Conservation (phyloP, 192 early-diverging fungal genomes). For the Entomortierella lignicola region DNA sequence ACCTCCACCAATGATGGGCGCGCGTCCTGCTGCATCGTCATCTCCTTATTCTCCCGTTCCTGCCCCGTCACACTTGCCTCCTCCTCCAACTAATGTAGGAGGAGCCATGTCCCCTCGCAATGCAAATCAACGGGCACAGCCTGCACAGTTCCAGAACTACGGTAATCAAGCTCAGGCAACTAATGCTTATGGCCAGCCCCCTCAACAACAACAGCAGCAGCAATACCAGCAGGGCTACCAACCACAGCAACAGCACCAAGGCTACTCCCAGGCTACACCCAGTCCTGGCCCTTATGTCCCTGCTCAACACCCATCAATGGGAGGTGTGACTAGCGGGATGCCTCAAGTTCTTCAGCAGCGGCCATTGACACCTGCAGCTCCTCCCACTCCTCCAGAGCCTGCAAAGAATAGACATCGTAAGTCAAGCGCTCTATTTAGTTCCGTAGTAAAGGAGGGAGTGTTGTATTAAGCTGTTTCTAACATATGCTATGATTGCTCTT, state of each 20-base stretch:
- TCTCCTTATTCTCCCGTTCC: slow-evolving; percentile 54
- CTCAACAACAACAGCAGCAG: slow-evolving; percentile 36
- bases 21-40: slow-evolving; percentile 38
- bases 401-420: slow-evolving; percentile 67
- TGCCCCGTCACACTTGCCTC: slow-evolving; percentile 50
- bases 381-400: slow-evolving; percentile 60
- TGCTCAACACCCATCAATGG: slow-evolving; percentile 29
- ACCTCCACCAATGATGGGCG: slow-evolving; percentile 47
- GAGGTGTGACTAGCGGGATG: slow-evolving; percentile 35
- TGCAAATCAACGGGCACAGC: slow-evolving; percentile 41
- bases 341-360: slow-evolving; percentile 52
- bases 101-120: slow-evolving; percentile 47
- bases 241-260: slow-evolving; percentile 26
- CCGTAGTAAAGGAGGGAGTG: background rate
- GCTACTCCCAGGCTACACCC: slow-evolving; percentile 18
- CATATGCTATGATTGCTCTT: background rate
- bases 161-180: slow-evolving; percentile 28
- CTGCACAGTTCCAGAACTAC: slow-evolving; percentile 30
- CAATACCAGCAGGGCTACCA: slow-evolving; percentile 19
- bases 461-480: background rate
- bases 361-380: slow-evolving; percentile 53
- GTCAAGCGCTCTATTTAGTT: slow-evolving; percentile 7
- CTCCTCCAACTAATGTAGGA: slow-evolving; percentile 30
- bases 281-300: slow-evolving; percentile 30
- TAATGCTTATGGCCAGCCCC: slow-evolving; percentile 41